A percentile compares a stretch with the other conserved stretches of the same genome.
phyloP scores from a whole-genome alignment of 805 yeast genomes.

The Hanseniaspora meyeri region DNA sequence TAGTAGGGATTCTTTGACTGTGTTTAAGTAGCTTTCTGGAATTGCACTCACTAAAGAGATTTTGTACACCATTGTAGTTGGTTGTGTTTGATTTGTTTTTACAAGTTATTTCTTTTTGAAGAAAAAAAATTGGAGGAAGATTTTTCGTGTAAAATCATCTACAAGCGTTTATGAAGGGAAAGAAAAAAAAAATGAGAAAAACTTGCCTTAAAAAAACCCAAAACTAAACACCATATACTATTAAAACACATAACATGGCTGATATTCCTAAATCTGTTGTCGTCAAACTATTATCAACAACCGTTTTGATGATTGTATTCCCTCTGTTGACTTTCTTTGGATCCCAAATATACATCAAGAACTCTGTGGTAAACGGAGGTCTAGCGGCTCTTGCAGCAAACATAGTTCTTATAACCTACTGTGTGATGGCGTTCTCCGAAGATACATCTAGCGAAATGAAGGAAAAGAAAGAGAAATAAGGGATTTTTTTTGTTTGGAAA shows the following conservation, averaged over 20 bases:
- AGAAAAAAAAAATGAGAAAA: too few relatives aligned
- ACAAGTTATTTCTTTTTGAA: neutral
- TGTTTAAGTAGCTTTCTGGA: neutral
- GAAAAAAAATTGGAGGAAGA: neutral
- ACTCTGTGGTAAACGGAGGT: constrained; percentile 62
- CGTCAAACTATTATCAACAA: constrained; percentile 57
- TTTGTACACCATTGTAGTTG: neutral
- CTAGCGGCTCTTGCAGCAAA: constrained; percentile 69
- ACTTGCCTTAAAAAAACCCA: neutral
- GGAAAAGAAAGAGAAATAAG: constrained; percentile 1
- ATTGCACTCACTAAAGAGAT: neutral
- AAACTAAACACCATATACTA: neutral
- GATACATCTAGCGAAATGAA: constrained; percentile 33
- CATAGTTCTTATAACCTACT: constrained; percentile 58
- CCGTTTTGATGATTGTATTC: constrained; percentile 60
- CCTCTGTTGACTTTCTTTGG: constrained; percentile 55
- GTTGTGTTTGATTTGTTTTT: neutral
- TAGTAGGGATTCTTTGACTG: neutral
- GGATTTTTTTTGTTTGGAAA: too few relatives aligned
- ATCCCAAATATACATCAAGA: constrained; percentile 33
- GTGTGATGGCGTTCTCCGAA: constrained; percentile 63
- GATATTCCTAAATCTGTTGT: constrained; percentile 40
- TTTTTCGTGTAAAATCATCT: neutral
- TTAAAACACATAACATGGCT: neutral
- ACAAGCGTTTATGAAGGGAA: neutral